Evolutionary conservation across 2,329 filamentous ascomycete species (phyloP).

Genomic region (Neophaeococcomyces aloes): DNA sequence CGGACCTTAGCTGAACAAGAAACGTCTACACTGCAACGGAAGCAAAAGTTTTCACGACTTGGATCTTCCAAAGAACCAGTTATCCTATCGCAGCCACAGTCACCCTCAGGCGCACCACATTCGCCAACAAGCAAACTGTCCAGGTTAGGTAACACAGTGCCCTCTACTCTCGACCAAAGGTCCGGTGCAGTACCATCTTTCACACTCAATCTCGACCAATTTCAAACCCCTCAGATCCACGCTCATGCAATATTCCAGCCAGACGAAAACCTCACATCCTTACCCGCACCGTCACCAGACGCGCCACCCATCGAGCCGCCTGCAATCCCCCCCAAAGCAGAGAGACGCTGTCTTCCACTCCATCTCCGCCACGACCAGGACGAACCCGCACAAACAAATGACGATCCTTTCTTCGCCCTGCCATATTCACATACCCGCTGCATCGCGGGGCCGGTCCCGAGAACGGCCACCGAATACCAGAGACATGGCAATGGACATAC

Average conservation of each 20-base stretch:
- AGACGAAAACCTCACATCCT: constrained; percentile 1
- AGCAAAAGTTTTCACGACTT: not conserved
- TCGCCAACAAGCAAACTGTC: not conserved
- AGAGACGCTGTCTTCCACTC: no score
- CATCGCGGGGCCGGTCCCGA: no score
- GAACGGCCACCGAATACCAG: no score
- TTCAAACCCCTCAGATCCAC: not conserved
- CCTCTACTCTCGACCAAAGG: not conserved
- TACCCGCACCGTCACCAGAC: not conserved
- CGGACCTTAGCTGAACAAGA: not conserved
- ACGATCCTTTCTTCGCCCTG: no score
- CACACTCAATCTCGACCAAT: not conserved
- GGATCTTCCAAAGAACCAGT: not conserved
- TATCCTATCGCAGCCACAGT: not conserved
- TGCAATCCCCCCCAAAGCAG: no score
- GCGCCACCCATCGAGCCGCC: no score
- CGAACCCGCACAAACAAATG: no score
- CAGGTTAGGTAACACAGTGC: not conserved
- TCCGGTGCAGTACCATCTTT: not conserved
- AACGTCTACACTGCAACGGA: not conserved
- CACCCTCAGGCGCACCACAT: not conserved
- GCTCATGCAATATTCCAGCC: not conserved
- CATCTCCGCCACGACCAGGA: no score
- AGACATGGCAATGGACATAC: no score
- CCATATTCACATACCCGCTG: no score